phyloP scores from a whole-genome alignment of 140 eudicot genomes.

The Ambrosia hybrid region DNA sequence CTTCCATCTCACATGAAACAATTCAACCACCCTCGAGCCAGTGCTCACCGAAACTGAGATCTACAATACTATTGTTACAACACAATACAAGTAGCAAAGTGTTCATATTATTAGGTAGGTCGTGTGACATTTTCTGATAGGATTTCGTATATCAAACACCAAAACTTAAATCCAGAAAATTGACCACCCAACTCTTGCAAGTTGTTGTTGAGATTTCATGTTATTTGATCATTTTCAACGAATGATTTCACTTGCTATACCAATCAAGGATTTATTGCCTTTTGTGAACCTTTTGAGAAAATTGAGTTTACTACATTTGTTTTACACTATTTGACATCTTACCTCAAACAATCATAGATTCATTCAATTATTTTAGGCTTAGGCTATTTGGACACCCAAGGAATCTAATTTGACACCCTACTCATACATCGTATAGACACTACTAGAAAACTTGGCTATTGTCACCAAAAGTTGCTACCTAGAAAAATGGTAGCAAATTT shows the following conservation, averaged over 20 bases:
- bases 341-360: background rate
- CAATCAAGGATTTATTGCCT: background rate
- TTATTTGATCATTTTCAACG: slow-evolving; percentile 9
- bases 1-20: too few species aligned
- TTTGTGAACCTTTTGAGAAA: slow-evolving; percentile 6
- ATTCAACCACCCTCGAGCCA: too few species aligned
- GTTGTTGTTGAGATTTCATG: slow-evolving; percentile 9
- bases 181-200: slow-evolving; percentile 8
- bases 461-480: too few species aligned
- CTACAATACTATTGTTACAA: too few species aligned
- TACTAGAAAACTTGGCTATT: too few species aligned
- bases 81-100: too few species aligned
- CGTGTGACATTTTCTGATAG: background rate
- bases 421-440: too few species aligned
- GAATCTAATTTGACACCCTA: too few species aligned
- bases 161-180: background rate
- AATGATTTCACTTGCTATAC: background rate
- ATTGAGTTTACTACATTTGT: background rate
- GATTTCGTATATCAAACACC: background rate
- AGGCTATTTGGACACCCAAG: too few species aligned
- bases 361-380: background rate
- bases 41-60: too few species aligned
- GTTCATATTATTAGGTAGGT: too few species aligned
- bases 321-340: slow-evolving; percentile 7
- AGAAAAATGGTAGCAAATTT: too few species aligned